Conservation (phyloP, 176 grass and related monocot genomes). For the Carex pumila region DNA sequence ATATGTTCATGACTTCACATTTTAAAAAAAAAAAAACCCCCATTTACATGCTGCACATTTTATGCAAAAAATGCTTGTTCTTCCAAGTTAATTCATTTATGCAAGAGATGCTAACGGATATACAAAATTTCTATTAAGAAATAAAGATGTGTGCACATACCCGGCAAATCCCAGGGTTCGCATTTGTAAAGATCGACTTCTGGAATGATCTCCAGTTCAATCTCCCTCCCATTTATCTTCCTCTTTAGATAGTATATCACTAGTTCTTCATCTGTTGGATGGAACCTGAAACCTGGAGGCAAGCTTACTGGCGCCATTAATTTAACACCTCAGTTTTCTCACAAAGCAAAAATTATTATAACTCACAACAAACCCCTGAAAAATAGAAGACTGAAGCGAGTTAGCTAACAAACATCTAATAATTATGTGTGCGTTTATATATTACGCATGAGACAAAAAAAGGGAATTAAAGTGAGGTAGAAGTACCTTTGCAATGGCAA, state of each 20-base stretch:
- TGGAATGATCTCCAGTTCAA: constrained; percentile 86
- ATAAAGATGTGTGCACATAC: constrained; percentile 28
- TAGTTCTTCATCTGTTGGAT: constrained; percentile 90
- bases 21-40: too few relatives aligned
- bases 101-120: neutral
- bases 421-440: constrained; percentile 12
- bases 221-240: constrained; percentile 81
- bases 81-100: neutral
- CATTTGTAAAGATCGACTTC: constrained; percentile 99
- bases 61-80: neutral
- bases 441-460: constrained; percentile 12
- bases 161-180: constrained; percentile 88
- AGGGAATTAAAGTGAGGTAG: constrained; percentile 11
- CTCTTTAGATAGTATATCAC: constrained; percentile 89
- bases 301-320: constrained; percentile 71
- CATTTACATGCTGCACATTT: neutral
- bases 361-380: constrained; percentile 34
- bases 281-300: constrained; percentile 90
- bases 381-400: constrained; percentile 22
- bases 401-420: constrained; percentile 7
- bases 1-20: neutral
- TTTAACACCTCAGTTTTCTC: constrained; percentile 23
- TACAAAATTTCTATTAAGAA: neutral
- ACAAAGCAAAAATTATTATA: constrained; percentile 14
- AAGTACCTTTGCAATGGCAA: constrained; percentile 42